Percentiles rank a stretch among this genome's conserved stretches.
These are phyloP conservation scores for Phialophora verrucosa DNA, from an alignment of 2,329 filamentous ascomycete species.

Conservation along the genomic window DNA sequence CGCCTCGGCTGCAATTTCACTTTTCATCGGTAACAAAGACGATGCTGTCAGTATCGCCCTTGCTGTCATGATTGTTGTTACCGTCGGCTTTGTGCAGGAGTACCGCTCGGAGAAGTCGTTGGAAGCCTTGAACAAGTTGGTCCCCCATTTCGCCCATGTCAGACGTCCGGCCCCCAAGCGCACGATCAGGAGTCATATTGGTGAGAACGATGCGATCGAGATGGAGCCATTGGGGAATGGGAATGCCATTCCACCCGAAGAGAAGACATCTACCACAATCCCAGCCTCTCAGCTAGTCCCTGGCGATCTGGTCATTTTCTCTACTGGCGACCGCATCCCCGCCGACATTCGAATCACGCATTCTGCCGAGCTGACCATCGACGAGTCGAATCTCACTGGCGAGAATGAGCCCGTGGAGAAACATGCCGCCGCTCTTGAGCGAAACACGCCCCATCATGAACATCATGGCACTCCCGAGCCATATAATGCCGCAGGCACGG, in stretches of 20 bases:
- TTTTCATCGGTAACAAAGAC: slow-evolving; percentile 90
- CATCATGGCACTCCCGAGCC: slow-evolving; percentile 62
- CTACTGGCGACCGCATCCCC: slow-evolving; percentile 93
- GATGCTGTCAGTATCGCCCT: slow-evolving; percentile 95
- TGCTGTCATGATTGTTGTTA: slow-evolving; percentile 95
- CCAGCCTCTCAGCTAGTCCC: slow-evolving; percentile 87
- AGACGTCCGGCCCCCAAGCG: slow-evolving; percentile 61
- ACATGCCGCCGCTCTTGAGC: slow-evolving; percentile 65
- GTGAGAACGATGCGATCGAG: slow-evolving; percentile 53
- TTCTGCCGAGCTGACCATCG: slow-evolving; percentile 87
- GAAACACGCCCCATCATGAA: slow-evolving; percentile 41
- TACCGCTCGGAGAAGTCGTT: slow-evolving; percentile 97
- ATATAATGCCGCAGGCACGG: slow-evolving; percentile 63
- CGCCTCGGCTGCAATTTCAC: slow-evolving; percentile 83
- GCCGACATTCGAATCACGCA: slow-evolving; percentile 94
- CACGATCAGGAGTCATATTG: slow-evolving; percentile 23
- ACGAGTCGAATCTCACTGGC: slow-evolving; percentile 94
- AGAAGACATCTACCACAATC: slow-evolving; percentile 75
- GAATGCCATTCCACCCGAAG: slow-evolving; percentile 69
- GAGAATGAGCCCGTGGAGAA: slow-evolving; percentile 94
- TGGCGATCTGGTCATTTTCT: slow-evolving; percentile 90
- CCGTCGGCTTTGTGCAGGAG: slow-evolving; percentile 95
- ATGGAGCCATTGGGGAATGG: slow-evolving; percentile 55
- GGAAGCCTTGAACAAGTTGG: slow-evolving; percentile 89
- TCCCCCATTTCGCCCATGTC: slow-evolving; percentile 95